Evolutionary conservation across 2,329 filamentous ascomycete genomes (phyloP), one percentile per base, ranked within the genome.

Genomic region (Neonectria magnoliae): DNA sequence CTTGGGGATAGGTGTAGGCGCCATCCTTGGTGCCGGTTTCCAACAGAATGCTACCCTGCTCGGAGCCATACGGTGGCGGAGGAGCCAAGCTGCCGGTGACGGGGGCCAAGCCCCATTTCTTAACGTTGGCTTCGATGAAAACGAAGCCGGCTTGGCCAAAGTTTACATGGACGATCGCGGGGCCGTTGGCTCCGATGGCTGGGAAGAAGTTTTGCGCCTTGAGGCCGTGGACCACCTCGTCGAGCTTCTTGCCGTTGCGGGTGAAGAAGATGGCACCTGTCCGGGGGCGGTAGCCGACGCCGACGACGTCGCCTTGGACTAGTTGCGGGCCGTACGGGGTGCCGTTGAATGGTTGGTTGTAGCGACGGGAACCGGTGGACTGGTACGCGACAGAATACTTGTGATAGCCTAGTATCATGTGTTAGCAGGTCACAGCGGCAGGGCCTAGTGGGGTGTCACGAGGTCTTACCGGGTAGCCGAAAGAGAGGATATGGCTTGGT

Each of bases 121-220:
- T 99, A 65, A 99, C 96, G 75, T 99, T 99, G 67, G 95, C 96
- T 81, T 99, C 96, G 73, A 99, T 98, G 76, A 98, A 99, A 53
- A 99, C 96, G 76, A 98, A 99, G 36, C 96, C 96, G 76, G 96
- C 93, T 78, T 99, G 96, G 8, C 96, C 96, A 78, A 99, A 97
- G 79, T 99, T 99, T 76, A 98, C 96, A 77, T 99, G 95, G 1
- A 99, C 88, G 33, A 91, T 91, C 74, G 93, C 94, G 16, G 96
- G 96, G 0, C 96, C 96, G 76, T 96, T 98, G 62, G 96, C 94
- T 47, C 96, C 96, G n/a, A 99, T 88, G 0, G 96, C 96, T 1
- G 96, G 96, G 81, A 99, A 99, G 82, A 98, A 96, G 78, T 99
- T 99, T 74, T 96, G 96, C 10, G 92, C 88, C 79, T 98, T 98